These are phyloP conservation scores for Colletotrichum filicis DNA, from an alignment of 2,329 filamentous ascomycete species.

Conservation along the genomic window DNA sequence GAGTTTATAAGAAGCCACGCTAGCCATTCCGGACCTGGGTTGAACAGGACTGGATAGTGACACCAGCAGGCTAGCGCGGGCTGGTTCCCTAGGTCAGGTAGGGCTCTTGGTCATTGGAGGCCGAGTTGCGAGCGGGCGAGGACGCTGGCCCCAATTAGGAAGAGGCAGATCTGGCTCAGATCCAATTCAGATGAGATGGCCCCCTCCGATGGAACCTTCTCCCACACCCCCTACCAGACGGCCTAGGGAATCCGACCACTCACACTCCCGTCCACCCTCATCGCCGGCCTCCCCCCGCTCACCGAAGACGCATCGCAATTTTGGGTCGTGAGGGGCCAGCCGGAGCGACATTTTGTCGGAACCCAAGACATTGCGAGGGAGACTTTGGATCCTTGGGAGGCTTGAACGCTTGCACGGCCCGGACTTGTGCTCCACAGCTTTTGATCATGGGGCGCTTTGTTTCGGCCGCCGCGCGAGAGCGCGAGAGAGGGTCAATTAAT, in stretches of 20 bases:
- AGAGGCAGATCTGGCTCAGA: background rate
- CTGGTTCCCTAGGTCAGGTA: background rate
- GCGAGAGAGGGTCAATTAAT: background rate
- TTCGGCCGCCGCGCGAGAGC: background rate
- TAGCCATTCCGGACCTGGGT: background rate
- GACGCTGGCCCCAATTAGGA: background rate
- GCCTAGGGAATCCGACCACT: background rate
- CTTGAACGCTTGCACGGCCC: background rate
- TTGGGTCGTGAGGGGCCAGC: background rate
- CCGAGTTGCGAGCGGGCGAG: background rate
- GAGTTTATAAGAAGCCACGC: background rate
- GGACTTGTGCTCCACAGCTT: background rate
- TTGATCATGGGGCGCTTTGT: background rate
- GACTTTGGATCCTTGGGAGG: background rate
- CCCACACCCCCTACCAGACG: background rate
- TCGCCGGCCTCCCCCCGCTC: background rate
- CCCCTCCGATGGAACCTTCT: background rate
- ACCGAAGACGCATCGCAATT: background rate
- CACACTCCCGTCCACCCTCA: background rate
- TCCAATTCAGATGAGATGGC: slow-evolving; percentile 18
- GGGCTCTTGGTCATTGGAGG: background rate
- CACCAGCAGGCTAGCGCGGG: background rate
- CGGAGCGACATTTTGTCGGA: background rate
- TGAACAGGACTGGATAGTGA: background rate
- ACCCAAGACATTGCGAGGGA: background rate